These are phyloP conservation scores for Talaromyces marneffei DNA, from an alignment of 2,329 filamentous ascomycete species.

Conservation along the genomic window DNA sequence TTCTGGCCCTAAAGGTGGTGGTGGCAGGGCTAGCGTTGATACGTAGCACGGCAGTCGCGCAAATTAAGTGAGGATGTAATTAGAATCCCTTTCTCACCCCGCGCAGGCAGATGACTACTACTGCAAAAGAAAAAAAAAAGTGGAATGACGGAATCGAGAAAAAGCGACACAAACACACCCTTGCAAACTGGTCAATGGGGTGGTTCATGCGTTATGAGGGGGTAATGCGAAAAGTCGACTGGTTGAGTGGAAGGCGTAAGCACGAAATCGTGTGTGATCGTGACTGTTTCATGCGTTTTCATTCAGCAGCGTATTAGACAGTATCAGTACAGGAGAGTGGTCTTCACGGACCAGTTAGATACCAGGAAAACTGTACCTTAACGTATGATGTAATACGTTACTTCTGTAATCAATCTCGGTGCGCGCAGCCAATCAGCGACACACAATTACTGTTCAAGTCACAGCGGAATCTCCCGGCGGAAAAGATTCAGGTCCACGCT, in stretches of 20 bases:
- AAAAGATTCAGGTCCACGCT: constrained; percentile 6
- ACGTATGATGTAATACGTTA: neutral
- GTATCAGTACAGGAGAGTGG: neutral
- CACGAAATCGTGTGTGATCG: neutral
- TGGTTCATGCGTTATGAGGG: neutral
- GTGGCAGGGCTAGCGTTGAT: neutral
- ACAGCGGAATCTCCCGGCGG: constrained; percentile 12
- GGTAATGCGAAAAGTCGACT: neutral
- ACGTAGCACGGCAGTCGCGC: neutral
- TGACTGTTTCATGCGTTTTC: neutral
- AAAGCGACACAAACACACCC: neutral
- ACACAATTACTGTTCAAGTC: neutral
- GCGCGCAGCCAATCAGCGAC: constrained; percentile 4
- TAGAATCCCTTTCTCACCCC: neutral
- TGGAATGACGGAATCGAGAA: neutral
- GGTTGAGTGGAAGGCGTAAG: neutral
- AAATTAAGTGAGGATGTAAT: neutral
- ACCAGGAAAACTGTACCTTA: neutral
- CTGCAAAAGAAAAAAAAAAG: neutral
- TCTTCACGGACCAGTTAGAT: neutral
- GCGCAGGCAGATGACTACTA: neutral
- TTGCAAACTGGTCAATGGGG: neutral
- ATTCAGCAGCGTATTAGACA: neutral
- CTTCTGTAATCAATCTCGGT: neutral
- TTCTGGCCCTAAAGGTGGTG: neutral